Evolutionary conservation across 345 rosid species (phyloP), one percentile per base, ranked within the genome.

Genomic region (Eucalyptus guilfoylei): DNA sequence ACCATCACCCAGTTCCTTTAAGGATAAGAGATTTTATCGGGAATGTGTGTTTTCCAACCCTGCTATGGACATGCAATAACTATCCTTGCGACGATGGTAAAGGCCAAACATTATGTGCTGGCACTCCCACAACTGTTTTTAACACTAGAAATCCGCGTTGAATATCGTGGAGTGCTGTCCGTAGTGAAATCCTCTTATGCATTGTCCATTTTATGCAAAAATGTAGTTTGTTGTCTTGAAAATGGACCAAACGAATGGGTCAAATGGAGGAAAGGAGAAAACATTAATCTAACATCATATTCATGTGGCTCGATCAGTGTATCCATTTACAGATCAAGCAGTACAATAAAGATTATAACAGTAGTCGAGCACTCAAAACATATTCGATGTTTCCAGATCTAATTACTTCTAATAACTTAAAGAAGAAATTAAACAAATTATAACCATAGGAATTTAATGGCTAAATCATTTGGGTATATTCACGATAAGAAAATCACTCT

Each of bases 301-400:
- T 49, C 17, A 15, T 14, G 52, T 49, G 7, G 0, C 7, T 49
- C 17, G 0, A 14, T 2, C 2, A 1, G 52, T 2, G 11, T 14
- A 17, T 49, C 7, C 7, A 52, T 19, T 52, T 19, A 52, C 8
- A 19, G 11, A 52, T 52, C 4, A 19, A 7, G 2, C 0, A 1
- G 4, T 52, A 52, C 11, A 17, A 19, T 52, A 52, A 19, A 52
- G 0, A 19, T 52, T 19, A 52, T 1, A 52, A 7, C 10, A 52
- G 0, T 4, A 19, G 2, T 52, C 0, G 58, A 6, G 23, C 11
- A 52, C 1, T 8, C 26, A n/a, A 19, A 52, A 52, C 5, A 19
- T 21, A 52, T 52, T 19, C 0, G 58, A 8, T 52, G 1, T 8
- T 52, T 52, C 24, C 1, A 0, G 5, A 8, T 52, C 26, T 5